phyloP scores from a whole-genome alignment of 176 grass and related monocot species.

The Aegilops tauschii region DNA sequence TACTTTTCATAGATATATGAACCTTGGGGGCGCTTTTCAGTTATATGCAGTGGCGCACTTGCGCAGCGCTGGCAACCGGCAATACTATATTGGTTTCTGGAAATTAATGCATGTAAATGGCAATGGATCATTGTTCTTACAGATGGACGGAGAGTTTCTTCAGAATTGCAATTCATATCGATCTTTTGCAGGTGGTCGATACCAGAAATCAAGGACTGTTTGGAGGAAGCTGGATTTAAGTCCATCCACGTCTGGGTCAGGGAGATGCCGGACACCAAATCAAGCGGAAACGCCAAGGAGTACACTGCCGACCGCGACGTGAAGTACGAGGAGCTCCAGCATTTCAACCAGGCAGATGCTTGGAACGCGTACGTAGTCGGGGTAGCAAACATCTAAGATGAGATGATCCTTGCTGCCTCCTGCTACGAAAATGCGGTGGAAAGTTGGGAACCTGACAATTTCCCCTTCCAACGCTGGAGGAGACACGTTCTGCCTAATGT shows the following conservation, averaged over 20 bases:
- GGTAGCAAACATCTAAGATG: conserved; percentile 54
- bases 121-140: not conserved
- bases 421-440: not conserved
- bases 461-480: not conserved
- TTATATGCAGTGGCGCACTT: not conserved
- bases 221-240: conserved; percentile 90
- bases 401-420: not conserved
- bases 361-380: conserved; percentile 90
- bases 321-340: conserved; percentile 68
- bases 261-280: conserved; percentile 78
- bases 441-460: not conserved
- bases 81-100: not conserved
- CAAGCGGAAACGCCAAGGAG: conserved; percentile 55
- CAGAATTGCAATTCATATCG: not conserved
- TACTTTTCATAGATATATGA: conserved; percentile 4
- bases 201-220: conserved; percentile 87
- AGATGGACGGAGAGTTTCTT: not conserved
- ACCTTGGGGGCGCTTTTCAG: too few species aligned
- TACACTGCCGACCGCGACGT: conserved; percentile 63
- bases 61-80: not conserved
- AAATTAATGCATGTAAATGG: not conserved
- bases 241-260: conserved; percentile 66
- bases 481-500: not conserved
- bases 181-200: conserved; percentile 69
- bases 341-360: conserved; percentile 77